Evolutionary conservation across 1,284 basidiomycete genomes (phyloP).

Genomic region (Ceratobasidium theobromae): DNA sequence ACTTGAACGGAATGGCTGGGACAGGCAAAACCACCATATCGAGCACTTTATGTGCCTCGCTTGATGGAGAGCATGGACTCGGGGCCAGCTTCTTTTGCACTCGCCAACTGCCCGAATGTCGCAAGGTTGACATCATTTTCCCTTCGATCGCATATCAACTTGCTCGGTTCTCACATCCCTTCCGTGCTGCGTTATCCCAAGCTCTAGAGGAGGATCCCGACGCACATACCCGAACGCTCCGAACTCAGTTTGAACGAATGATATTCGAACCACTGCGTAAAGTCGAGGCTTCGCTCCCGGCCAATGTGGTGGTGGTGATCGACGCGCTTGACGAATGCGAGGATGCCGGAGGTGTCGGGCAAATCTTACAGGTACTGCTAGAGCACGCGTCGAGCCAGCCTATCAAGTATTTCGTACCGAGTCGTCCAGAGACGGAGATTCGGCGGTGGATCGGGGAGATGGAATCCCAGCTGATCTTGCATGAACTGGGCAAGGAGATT

Average conservation of each 20-base stretch:
- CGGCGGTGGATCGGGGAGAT: background rate
- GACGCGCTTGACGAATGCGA: conserved; percentile 33
- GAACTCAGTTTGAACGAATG: conserved; percentile 14
- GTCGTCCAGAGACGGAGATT: conserved; percentile 27
- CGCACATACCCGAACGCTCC: background rate
- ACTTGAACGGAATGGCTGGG: conserved; percentile 13
- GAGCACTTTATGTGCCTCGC: background rate
- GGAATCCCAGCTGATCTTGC: conserved; percentile 2
- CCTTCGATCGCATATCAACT: conserved; percentile 32
- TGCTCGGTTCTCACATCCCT: conserved; percentile 5
- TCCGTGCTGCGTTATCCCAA: background rate
- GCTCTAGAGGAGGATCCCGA: background rate
- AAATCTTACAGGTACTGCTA: background rate
- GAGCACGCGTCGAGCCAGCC: background rate
- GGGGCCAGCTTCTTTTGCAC: conserved; percentile 37
- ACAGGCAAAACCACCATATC: conserved; percentile 37
- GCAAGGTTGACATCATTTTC: conserved; percentile 23
- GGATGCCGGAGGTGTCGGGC: conserved; percentile 1
- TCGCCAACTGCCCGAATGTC: conserved; percentile 28
- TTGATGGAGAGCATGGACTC: background rate
- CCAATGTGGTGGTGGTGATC: conserved; percentile 18
- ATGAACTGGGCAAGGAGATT: conserved; percentile 29
- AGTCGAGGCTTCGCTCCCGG: background rate
- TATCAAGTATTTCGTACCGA: conserved; percentile 30
- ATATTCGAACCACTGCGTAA: conserved; percentile 5